Base-by-base conservation (phyloP, 345 rosid genomes). In the Arabidopsis thaliana region DNA sequence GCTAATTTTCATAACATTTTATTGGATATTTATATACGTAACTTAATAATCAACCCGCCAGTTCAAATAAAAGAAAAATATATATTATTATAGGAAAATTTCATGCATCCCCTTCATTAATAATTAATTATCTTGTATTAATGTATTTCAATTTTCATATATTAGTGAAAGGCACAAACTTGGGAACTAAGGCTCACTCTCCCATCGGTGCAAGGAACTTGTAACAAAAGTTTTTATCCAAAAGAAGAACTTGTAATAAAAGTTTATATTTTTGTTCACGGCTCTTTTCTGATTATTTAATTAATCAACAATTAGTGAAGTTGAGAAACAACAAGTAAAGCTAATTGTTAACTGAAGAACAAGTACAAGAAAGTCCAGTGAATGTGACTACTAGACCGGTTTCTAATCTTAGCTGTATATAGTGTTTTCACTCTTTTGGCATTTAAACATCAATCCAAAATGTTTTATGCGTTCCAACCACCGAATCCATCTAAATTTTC, bases 401-500 rank as follows among this genome's bases (percentile, higher is more conserved):
- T n/a, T 52, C 9, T 8, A n/a, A 50, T 13, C 37, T 37, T 37
- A 37, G 34, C 24, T 53, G 42, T 16, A 16, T 16, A 16, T 4
- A 46, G 41, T 25, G 24, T 67, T 48, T 50, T 24, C 13, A 2
- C 30, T 44, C 7, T 46, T 48, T 40, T 66, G 61, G 44, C 53
- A 58, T 58, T 66, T 34, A 22, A 44, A 44, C 49, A 57, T 46
- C 34, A 46, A 57, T 56, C 65, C 50, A 65, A 41, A n/a, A 66
- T 33, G 12, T 55, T 56, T 25, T 48, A 63, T 44, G n/a, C 8
- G 38, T 46, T 66, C 66, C 24, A 28, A 48, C 65, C 5, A 23
- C 36, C 71, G 59, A 45, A 36, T 16, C 59, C 65, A 46, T 56
- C 38, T 48, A 13, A 8, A 4, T 65, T 45, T 38, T 63, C 45